phyloP scores from a whole-genome alignment of 768 basidiomycete species.

The Termitomyces sp. region DNA sequence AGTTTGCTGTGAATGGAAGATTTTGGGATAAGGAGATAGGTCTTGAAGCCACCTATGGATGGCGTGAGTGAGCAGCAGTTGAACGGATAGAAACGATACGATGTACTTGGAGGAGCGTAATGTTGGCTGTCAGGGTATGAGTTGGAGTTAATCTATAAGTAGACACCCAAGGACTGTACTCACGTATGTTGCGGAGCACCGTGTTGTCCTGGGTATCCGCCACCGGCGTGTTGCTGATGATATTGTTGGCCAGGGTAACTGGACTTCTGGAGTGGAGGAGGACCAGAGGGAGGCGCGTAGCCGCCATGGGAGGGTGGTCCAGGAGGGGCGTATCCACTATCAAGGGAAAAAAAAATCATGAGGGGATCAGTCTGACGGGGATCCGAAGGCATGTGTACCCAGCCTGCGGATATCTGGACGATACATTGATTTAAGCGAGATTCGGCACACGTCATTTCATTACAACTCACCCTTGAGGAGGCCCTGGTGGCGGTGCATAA shows the following conservation, averaged over 20 bases:
- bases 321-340: constrained; percentile 11
- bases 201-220: constrained; percentile 24
- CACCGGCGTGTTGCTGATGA: constrained; percentile 25
- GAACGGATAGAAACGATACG: background rate
- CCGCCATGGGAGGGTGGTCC: constrained; percentile 12
- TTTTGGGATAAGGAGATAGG: background rate
- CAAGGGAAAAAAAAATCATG: background rate
- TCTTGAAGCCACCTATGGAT: constrained; percentile 16
- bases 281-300: constrained; percentile 19
- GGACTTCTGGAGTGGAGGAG: constrained; percentile 32
- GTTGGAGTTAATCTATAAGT: background rate
- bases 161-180: background rate
- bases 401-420: background rate
- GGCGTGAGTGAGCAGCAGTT: background rate
- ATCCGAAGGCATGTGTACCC: constrained; percentile 3
- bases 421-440: background rate
- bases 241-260: constrained; percentile 36
- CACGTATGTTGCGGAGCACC: constrained; percentile 14
- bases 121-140: background rate
- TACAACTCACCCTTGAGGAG: constrained; percentile 9
- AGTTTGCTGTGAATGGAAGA: constrained; percentile 34
- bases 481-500: constrained; percentile 17
- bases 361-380: background rate
- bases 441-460: background rate
- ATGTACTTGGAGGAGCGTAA: constrained; percentile 18